Percentiles rank a stretch among this genome's conserved stretches.
Conservation (phyloP, 2,329 filamentous ascomycete species). For the Chaetomiaceae sp. region DNA sequence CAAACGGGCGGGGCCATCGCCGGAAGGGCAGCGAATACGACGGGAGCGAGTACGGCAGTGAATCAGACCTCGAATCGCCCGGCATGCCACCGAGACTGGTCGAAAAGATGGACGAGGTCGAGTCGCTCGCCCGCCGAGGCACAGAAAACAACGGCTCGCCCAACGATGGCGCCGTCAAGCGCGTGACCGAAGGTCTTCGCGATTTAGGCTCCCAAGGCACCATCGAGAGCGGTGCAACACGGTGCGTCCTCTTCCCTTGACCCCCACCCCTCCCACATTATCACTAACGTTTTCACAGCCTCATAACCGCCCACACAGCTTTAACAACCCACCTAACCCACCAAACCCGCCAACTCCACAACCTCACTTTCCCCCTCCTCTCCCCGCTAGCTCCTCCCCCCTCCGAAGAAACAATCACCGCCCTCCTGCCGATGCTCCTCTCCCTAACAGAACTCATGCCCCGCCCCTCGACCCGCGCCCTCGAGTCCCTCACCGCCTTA, state of each 20-base stretch:
- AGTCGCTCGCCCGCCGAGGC: conserved; percentile 62
- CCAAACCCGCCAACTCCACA: conserved; percentile 71
- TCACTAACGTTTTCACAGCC: conserved; percentile 40
- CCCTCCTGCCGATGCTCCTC: conserved; percentile 63
- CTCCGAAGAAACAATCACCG: conserved; percentile 61
- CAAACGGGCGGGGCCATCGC: conserved; percentile 45
- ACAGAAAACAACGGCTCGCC: conserved; percentile 63
- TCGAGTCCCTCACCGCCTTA: conserved; percentile 63
- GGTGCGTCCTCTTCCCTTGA: conserved; percentile 41
- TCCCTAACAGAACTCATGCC: conserved; percentile 64
- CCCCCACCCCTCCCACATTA: not conserved
- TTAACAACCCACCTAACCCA: conserved; percentile 70
- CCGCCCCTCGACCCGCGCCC: conserved; percentile 55
- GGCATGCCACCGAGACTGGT: conserved; percentile 64
- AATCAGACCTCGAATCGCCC: conserved; percentile 65
- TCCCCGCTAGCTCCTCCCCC: conserved; percentile 63
- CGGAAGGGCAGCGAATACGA: conserved; percentile 59
- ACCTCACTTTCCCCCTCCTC: conserved; percentile 65
- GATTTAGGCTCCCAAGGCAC: conserved; percentile 69
- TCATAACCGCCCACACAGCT: conserved; percentile 72
- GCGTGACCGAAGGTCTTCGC: conserved; percentile 64
- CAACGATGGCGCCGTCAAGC: conserved; percentile 61
- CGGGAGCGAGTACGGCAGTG: conserved; percentile 69
- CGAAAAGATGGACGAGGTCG: conserved; percentile 66
- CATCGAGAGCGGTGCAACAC: conserved; percentile 67